These are phyloP conservation scores for Panicum hallii DNA, from an alignment of 202 grass and related monocot genomes.

Conservation along the genomic window DNA sequence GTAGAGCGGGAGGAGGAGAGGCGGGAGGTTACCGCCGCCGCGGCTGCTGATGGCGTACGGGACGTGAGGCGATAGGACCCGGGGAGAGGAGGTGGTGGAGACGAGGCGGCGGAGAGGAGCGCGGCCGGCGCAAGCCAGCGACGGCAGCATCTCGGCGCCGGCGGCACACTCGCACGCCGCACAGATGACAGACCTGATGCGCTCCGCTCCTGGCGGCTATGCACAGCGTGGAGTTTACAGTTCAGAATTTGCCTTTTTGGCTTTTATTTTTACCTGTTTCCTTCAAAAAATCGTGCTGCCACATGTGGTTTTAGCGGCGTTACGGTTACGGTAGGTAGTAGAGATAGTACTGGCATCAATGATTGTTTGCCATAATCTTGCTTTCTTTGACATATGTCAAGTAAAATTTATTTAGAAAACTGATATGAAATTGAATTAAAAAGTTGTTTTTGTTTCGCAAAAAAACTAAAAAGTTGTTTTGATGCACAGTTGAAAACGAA, in stretches of 20 bases:
- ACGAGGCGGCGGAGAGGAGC: slow-evolving; percentile 43
- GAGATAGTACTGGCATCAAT: too few relatives aligned
- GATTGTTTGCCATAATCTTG: too few relatives aligned
- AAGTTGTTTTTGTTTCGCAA: neutral
- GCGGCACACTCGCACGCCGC: neutral
- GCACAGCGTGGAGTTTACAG: neutral
- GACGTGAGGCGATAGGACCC: neutral
- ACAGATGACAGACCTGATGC: too few relatives aligned
- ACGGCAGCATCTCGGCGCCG: slow-evolving; percentile 47
- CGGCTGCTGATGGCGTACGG: neutral
- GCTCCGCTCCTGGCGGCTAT: neutral
- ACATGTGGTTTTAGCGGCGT: too few relatives aligned
- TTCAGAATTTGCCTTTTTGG: neutral
- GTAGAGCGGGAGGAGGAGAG: slow-evolving; percentile 38
- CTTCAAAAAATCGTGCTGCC: neutral
- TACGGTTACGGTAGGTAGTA: too few relatives aligned
- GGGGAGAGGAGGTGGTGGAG: slow-evolving; percentile 20
- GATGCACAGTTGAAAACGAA: neutral
- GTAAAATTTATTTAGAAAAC: too few relatives aligned
- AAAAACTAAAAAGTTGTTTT: neutral
- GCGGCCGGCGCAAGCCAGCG: slow-evolving; percentile 39
- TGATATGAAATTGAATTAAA: neutral
- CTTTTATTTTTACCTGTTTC: neutral
- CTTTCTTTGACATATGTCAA: too few relatives aligned
- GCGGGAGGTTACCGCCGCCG: slow-evolving; percentile 9